phyloP scores from a whole-genome alignment of 2,329 filamentous ascomycete species.

The Scleromitrula shiraiana region DNA sequence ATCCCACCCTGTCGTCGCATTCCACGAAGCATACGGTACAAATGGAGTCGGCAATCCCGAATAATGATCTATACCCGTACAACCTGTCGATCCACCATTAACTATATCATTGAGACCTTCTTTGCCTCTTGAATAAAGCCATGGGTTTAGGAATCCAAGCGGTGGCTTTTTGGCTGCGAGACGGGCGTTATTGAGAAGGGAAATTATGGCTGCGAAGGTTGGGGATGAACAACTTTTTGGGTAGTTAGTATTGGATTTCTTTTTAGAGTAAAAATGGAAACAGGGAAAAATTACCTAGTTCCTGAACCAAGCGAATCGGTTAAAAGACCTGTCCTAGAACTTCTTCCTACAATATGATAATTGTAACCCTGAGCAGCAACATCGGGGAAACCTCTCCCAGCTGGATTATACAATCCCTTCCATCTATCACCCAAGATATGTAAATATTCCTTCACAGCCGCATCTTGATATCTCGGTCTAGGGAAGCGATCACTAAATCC shows the following conservation, averaged over 20 bases:
- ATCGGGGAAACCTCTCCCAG: constrained; percentile 46
- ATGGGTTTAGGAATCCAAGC: constrained; percentile 52
- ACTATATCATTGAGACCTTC: constrained; percentile 41
- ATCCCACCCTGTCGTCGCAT: constrained; percentile 38
- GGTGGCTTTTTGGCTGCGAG: constrained; percentile 38
- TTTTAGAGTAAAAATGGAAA: background rate
- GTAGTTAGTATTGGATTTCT: constrained; percentile 10
- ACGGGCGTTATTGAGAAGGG: constrained; percentile 54
- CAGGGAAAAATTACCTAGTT: constrained; percentile 14
- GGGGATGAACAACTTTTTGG: constrained; percentile 45
- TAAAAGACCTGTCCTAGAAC: constrained; percentile 36
- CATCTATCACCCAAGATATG: constrained; percentile 35
- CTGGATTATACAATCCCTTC: constrained; percentile 37
- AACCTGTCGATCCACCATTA: constrained; percentile 31
- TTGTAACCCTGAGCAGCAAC: constrained; percentile 49
- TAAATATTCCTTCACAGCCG: constrained; percentile 39
- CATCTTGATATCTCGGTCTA: constrained; percentile 39
- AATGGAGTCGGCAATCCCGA: constrained; percentile 14
- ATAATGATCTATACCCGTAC: constrained; percentile 23
- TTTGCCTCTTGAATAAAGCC: constrained; percentile 44
- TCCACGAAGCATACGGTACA: constrained; percentile 34
- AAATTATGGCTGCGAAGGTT: constrained; percentile 48
- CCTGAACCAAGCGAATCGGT: constrained; percentile 12
- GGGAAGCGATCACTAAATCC: constrained; percentile 46
- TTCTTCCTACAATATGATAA: constrained; percentile 33